Conservation (phyloP, 345 rosid species). For the Gossypium bickii region DNA sequence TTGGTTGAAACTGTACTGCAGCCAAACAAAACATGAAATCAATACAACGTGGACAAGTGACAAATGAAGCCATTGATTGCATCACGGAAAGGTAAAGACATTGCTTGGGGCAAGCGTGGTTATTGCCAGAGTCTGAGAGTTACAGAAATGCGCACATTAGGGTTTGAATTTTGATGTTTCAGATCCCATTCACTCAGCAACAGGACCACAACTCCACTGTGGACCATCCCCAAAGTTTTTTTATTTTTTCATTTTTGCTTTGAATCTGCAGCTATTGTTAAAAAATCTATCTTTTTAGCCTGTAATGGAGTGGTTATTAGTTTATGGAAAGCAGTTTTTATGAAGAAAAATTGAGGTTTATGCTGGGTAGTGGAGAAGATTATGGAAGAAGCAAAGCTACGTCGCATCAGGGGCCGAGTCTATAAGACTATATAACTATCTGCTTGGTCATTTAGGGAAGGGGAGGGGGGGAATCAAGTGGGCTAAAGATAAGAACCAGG, state of each 20-base stretch:
- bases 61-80: constrained; percentile 32
- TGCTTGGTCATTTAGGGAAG: constrained; percentile 32
- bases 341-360: constrained; percentile 10
- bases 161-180: neutral
- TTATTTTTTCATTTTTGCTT: too few species aligned
- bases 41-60: constrained; percentile 11
- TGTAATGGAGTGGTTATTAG: constrained; percentile 9
- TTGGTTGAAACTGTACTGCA: constrained; percentile 17
- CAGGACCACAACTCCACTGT: constrained; percentile 26
- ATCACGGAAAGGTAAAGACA: constrained; percentile 47
- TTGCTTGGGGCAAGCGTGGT: constrained; percentile 70
- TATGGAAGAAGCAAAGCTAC: neutral
- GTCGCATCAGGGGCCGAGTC: constrained; percentile 28
- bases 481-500: constrained; percentile 20
- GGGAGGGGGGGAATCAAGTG: constrained; percentile 9
- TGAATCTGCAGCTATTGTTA: neutral
- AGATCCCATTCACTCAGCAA: constrained; percentile 9
- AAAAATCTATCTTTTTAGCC: neutral
- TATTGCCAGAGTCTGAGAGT: constrained; percentile 42
- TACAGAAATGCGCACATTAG: constrained; percentile 30
- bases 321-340: constrained; percentile 8
- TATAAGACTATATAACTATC: constrained; percentile 1
- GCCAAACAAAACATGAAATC: constrained; percentile 11
- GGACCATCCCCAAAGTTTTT: constrained; percentile 17
- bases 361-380: neutral